Evolutionary conservation across 768 basidiomycete species (phyloP), one percentile per base, ranked within the genome.

Genomic region (Wakefieldia striispora): DNA sequence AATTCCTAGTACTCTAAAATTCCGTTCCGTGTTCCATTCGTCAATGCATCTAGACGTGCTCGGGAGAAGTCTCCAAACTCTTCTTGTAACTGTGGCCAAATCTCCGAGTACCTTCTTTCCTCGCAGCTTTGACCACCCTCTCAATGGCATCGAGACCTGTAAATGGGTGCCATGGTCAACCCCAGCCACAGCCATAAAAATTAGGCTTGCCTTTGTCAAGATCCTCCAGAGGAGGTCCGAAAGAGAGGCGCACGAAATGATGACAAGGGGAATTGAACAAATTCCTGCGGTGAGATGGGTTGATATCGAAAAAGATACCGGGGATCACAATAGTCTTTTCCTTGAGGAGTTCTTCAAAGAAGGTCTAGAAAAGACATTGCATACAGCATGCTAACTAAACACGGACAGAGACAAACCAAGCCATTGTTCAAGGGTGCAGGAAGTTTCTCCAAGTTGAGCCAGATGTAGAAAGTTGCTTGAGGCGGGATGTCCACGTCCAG

Each of bases 331-430:
- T 93, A 10, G 91, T 88, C 69, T 91, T 79, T 69, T 91, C 88
- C 70, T 93, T 95, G 45, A 95, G 76, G 38, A 93, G 74, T 68
- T 94, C 93, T 62, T 95, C 93, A 63, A 97, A 97, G 81, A 97
- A 95, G 6, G 89, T 91, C 81, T 84, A 43, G 24, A 20, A 50
- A 44, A 19, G n/a, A 2, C 11, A 44, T 51, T 36, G 17, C 20
- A 45, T 37, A 52, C 38, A 45, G 39, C 39, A 31, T 33, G 10
- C 41, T 17, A 19, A 46, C 21, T 35, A 40, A 43, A n/a, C 2
- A 44, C 13, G 24, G 4, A 21, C 12, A n/a, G 20, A 14, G 14
- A 72, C 77, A 6, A 53, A 89, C 87, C 61, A 97, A 72, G 17
- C 94, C 94, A 60, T 91, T 91, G 72, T 93, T 91, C 38, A 97